Evolutionary conservation across 805 yeast species (phyloP), one percentile per base, ranked within the genome.

Genomic region (Danielozyma ontarioensis): DNA sequence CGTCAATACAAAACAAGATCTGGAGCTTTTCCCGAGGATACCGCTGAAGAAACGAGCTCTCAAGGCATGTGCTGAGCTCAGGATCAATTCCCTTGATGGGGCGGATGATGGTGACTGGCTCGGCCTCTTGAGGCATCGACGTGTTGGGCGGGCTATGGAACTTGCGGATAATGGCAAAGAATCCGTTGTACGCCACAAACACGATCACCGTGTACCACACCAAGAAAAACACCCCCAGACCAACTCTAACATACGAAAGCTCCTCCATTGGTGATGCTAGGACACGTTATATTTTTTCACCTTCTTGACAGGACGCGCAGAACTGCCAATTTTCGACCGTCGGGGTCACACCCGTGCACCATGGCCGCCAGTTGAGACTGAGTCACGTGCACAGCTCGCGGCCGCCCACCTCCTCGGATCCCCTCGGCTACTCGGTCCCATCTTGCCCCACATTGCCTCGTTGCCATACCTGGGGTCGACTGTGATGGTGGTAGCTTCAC

Each of bases 1-100:
- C 72, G 36, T 80, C 89, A 7, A 86, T 79, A 50, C 96, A 87
- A 47, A 88, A 80, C 2, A 87, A 55, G 33, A 86, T 71, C 55
- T 87, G 93, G 21, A 82, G 56, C 44, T 69, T 72, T 14, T 65
- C 57, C 1, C 33, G 28, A 0, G 93, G 86, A 45, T 85, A 84
- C 13, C 72, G 65, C 52, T 87, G 96, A 27, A 63, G 55, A 36
- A 86, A 74, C 4, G 87, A 74, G 18, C 83, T 72, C 36, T 74
- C 76, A 25, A 88, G 59, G 50, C 95, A 86, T 8, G 70, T 55
- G 25, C 68, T 72, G 57, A 86, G 68, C 43, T 81, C 89, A 1
- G 88, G 74, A 53, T 87, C 96, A 13, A 85, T 60, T 13, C 96
- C 96, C 50, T 85, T 85, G 37, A 87, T 65, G 0, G 96, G 96